Evolutionary conservation across 305 asterid species (phyloP).

Genomic region (Lippia alba): DNA sequence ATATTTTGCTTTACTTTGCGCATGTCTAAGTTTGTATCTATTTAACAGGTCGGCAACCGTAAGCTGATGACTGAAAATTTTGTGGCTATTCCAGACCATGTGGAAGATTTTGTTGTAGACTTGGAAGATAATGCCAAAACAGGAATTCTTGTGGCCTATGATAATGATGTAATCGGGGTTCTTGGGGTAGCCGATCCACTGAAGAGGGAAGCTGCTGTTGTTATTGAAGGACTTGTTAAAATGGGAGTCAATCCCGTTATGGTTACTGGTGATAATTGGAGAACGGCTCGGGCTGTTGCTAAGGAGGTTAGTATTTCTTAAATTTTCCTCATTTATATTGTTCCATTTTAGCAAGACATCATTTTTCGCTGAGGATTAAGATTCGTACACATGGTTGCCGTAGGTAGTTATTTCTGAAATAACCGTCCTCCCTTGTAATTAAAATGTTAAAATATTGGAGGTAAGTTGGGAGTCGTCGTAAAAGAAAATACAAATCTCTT

Average conservation of each 20-base stretch:
- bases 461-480: background rate
- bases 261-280: constrained; percentile 84
- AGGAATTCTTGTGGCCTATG: constrained; percentile 61
- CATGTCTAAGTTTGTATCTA: constrained; percentile 6
- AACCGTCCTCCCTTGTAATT: background rate
- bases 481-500: too few relatives aligned
- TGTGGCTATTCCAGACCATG: constrained; percentile 45
- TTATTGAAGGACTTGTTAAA: constrained; percentile 65
- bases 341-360: background rate
- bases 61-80: constrained; percentile 59
- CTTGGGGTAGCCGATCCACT: constrained; percentile 74
- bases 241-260: constrained; percentile 71
- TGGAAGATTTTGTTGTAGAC: constrained; percentile 62
- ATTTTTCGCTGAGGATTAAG: background rate
- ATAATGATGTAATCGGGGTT: constrained; percentile 54
- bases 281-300: constrained; percentile 78
- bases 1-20: background rate
- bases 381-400: background rate
- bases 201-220: constrained; percentile 79
- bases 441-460: too few relatives aligned
- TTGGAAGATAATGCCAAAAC: constrained; percentile 74
- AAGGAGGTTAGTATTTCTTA: constrained; percentile 55
- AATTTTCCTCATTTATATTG: background rate
- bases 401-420: background rate
- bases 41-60: constrained; percentile 67